Evolutionary conservation across 2,329 filamentous ascomycete species (phyloP).

Genomic region (Ascochyta fabae): DNA sequence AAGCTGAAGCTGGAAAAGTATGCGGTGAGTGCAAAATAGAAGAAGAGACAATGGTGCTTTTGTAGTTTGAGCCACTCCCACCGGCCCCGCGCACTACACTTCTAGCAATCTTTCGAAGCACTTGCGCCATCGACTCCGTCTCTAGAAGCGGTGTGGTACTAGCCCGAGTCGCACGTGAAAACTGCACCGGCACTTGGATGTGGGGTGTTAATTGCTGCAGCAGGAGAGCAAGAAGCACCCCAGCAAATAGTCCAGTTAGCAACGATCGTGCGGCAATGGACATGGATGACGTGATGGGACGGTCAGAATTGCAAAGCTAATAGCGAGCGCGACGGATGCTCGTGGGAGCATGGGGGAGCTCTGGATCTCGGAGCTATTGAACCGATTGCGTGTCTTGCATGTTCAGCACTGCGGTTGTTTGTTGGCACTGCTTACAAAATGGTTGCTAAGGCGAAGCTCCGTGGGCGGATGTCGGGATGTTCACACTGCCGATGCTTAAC

Average conservation of each 20-base stretch:
- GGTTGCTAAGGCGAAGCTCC: slow-evolving; percentile 5
- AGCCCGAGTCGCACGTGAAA: slow-evolving; percentile 7
- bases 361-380: neutral
- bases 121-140: slow-evolving; percentile 36
- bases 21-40: slow-evolving; percentile 11
- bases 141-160: slow-evolving; percentile 20
- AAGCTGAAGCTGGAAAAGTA: slow-evolving; percentile 12
- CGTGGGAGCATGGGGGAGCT: neutral
- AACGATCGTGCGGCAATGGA: slow-evolving; percentile 26
- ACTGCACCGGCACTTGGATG: slow-evolving; percentile 25
- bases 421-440: slow-evolving; percentile 10
- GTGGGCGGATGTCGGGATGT: slow-evolving; percentile 5
- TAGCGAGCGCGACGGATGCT: neutral
- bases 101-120: slow-evolving; percentile 45
- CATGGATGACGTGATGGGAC: slow-evolving; percentile 25
- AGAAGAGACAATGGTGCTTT: slow-evolving; percentile 23
- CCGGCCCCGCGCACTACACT: slow-evolving; percentile 16
- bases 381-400: neutral
- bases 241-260: slow-evolving; percentile 32
- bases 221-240: slow-evolving; percentile 36
- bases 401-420: slow-evolving; percentile 5
- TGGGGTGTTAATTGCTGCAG: slow-evolving; percentile 29
- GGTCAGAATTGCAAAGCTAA: slow-evolving; percentile 11
- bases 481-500: slow-evolving; percentile 11
- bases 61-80: slow-evolving; percentile 25